phyloP scores from a whole-genome alignment of 2,329 filamentous ascomycete species.

The Pyrenophora seminiperda region DNA sequence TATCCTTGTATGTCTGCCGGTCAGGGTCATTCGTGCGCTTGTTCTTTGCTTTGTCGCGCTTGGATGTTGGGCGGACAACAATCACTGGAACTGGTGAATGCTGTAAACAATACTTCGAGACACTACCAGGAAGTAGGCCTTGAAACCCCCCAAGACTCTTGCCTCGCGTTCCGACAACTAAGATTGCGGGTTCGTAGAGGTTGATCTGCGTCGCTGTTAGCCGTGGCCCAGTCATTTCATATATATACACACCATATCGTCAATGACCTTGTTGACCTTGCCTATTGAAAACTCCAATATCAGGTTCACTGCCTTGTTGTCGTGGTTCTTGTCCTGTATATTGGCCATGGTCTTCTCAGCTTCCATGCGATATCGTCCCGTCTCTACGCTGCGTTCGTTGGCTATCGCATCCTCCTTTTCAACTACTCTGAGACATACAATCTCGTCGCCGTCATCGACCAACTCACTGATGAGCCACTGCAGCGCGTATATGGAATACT shows the following conservation, averaged over 20 bases:
- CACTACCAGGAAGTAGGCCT: conserved; percentile 82
- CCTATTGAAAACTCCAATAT: conserved; percentile 87
- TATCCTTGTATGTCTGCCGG: conserved; percentile 76
- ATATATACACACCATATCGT: conserved; percentile 72
- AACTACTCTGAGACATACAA: conserved; percentile 86
- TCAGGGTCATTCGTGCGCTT: conserved; percentile 80
- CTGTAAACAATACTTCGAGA: conserved; percentile 93
- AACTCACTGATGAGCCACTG: conserved; percentile 92
- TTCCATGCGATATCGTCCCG: conserved; percentile 74
- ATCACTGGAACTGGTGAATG: conserved; percentile 93
- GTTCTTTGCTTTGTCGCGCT: conserved; percentile 85
- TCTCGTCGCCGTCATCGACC: conserved; percentile 90
- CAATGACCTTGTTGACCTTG: conserved; percentile 88
- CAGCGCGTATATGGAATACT: conserved; percentile 89
- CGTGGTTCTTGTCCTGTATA: conserved; percentile 79
- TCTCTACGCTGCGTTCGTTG: conserved; percentile 64
- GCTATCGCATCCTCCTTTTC: conserved; percentile 79
- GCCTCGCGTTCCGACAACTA: conserved; percentile 87
- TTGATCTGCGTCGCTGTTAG: conserved; percentile 67
- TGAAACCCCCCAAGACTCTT: conserved; percentile 85
- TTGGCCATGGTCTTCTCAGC: conserved; percentile 74
- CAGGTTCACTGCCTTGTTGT: conserved; percentile 82
- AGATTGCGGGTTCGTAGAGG: conserved; percentile 87
- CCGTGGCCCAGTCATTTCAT: not conserved
- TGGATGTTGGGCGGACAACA: conserved; percentile 84